These are phyloP conservation scores for Colletotrichum navitas DNA, from an alignment of 2,329 filamentous ascomycete genomes.

Conservation along the genomic window DNA sequence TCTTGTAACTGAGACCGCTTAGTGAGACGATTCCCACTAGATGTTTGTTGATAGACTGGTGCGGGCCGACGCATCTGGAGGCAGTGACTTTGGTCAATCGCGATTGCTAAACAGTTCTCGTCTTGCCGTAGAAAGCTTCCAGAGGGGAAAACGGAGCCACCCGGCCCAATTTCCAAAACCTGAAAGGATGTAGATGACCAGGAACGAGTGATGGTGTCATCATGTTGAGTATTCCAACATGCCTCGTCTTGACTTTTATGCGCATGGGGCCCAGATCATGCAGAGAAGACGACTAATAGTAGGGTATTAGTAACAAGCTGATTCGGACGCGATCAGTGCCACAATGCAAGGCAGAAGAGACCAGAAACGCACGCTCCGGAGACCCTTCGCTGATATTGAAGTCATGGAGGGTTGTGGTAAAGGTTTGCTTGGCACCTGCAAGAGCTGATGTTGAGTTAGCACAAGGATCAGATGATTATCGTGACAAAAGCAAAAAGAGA, in stretches of 20 bases:
- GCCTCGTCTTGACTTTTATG: constrained; percentile 3
- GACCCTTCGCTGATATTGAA: constrained; percentile 9
- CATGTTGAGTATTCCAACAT: constrained; percentile 7
- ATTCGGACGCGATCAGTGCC: constrained; percentile 13
- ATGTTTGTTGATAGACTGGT: background rate
- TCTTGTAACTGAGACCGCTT: constrained; percentile 11
- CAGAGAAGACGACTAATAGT: background rate
- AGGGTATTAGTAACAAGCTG: background rate
- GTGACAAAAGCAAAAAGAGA: constrained; percentile 30
- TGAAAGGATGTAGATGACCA: background rate
- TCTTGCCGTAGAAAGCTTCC: constrained; percentile 22
- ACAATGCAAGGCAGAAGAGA: background rate
- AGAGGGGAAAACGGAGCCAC: constrained; percentile 7
- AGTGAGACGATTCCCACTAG: constrained; percentile 4
- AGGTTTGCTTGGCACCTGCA: constrained; percentile 35
- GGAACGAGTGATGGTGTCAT: constrained; percentile 9
- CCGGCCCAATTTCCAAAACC: background rate
- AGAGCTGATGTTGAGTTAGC: constrained; percentile 17
- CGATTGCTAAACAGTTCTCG: constrained; percentile 1
- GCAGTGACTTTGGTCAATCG: constrained; percentile 11
- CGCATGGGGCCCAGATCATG: constrained; percentile 15
- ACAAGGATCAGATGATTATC: constrained; percentile 34
- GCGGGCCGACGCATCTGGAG: background rate
- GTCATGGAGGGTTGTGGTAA: constrained; percentile 10
- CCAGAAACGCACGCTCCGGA: background rate